Evolutionary conservation across 179 eudicot species (phyloP).

Genomic region (Carnegiea gigantea): DNA sequence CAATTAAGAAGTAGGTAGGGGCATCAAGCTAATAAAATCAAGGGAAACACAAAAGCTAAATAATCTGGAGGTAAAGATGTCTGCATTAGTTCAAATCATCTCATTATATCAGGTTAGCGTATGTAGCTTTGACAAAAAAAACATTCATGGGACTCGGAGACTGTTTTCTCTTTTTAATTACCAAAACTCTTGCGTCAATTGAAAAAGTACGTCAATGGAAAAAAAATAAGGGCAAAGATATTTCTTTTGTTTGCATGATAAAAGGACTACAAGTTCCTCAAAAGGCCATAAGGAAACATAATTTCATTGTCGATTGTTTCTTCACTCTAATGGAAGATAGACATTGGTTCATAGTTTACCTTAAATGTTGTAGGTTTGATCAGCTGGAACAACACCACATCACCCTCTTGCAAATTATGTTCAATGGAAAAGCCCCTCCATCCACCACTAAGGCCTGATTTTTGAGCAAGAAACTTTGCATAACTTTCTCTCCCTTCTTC

Average conservation of each 20-base stretch:
- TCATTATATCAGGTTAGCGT: too few species aligned
- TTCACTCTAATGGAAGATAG: background rate
- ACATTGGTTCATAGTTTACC: constrained; percentile 37
- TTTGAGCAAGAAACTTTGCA: constrained; percentile 47
- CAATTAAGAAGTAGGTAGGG: background rate
- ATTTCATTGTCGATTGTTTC: too few species aligned
- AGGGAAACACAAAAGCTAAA: background rate
- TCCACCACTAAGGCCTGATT: constrained; percentile 75
- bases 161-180: background rate
- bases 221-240: background rate
- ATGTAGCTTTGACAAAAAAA: too few species aligned
- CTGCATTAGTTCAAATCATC: too few species aligned
- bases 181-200: background rate
- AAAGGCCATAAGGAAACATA: background rate
- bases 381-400: constrained; percentile 59
- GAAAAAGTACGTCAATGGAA: background rate
- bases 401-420: constrained; percentile 64
- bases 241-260: background rate
- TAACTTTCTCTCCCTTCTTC: constrained; percentile 48
- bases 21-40: background rate
- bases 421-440: constrained; percentile 75
- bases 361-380: constrained; percentile 52
- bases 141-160: too few species aligned
- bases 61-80: background rate
- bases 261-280: background rate